Conservation (phyloP, 129 eudicot species). For the Lactuca saligna region DNA sequence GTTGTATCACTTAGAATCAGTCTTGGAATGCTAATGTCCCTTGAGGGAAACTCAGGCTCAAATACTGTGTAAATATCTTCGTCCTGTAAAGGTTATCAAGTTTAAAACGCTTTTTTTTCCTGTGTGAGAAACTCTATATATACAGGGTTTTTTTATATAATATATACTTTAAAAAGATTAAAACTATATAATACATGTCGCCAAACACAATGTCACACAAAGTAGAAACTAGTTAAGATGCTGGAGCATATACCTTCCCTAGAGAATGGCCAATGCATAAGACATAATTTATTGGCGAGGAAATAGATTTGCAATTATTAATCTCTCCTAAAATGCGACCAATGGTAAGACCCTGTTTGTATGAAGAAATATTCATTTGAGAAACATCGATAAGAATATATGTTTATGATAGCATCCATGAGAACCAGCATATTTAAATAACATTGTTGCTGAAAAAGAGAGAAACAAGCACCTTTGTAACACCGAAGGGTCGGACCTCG, state of each 20-base stretch:
- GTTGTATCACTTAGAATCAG: constrained; percentile 45
- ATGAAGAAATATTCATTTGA: neutral
- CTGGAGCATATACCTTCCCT: constrained; percentile 58
- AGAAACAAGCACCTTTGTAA: constrained; percentile 65
- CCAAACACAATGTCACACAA: too few species aligned
- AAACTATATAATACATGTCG: too few species aligned
- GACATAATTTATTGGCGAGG: constrained; percentile 82
- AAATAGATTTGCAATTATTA: constrained; percentile 75
- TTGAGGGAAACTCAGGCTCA: constrained; percentile 81
- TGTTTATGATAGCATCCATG: neutral
- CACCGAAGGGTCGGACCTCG: constrained; percentile 94
- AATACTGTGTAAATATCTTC: constrained; percentile 84
- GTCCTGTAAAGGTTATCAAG: constrained; percentile 45
- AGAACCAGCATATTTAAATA: too few species aligned
- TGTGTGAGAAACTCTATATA: too few species aligned
- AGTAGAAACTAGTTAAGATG: neutral
- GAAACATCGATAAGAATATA: neutral
- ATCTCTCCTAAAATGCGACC: constrained; percentile 92
- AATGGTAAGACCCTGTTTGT: constrained; percentile 75
- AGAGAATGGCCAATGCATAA: constrained; percentile 80
- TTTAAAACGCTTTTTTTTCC: too few species aligned
- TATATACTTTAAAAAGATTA: neutral
- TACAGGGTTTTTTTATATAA: too few species aligned
- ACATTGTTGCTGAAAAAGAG: too few species aligned
- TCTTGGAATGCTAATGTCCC: constrained; percentile 45